These are phyloP conservation scores for Populus simonii DNA, from an alignment of 345 rosid genomes.

Conservation along the genomic window DNA sequence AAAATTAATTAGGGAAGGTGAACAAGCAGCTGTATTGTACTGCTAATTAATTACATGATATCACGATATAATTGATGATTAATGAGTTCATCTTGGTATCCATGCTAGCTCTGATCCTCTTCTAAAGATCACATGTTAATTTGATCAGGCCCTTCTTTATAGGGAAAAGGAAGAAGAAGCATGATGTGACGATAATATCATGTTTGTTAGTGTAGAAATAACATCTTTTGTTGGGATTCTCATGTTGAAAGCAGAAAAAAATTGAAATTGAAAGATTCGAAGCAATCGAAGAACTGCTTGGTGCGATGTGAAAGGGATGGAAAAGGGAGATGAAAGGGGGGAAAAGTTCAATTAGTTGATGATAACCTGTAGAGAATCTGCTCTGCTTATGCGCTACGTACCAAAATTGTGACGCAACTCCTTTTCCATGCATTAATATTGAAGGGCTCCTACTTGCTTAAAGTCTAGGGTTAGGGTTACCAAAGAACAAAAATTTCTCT, in stretches of 20 bases:
- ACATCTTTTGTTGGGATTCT: constrained; percentile 5
- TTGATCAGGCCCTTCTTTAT: neutral
- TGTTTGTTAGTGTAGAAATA: neutral
- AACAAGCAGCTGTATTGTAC: neutral
- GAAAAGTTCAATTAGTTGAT: neutral
- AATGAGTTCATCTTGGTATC: neutral
- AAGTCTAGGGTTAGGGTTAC: constrained; percentile 15
- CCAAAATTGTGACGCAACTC: constrained; percentile 1
- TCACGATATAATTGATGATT: no score
- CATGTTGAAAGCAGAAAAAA: neutral
- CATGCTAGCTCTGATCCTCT: neutral
- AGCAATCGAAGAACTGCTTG: constrained; percentile 10
- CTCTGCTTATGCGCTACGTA: constrained; percentile 12
- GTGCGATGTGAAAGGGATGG: neutral
- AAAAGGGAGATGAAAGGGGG: constrained; percentile 10
- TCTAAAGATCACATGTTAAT: neutral
- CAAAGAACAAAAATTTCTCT: neutral
- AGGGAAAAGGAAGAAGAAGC: neutral
- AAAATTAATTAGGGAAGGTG: no score
- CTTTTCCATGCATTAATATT: constrained; percentile 20
- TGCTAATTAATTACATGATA: neutral
- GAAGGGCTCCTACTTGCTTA: neutral
- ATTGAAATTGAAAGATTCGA: constrained; percentile 3
- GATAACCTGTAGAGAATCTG: constrained; percentile 4
- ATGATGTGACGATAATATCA: neutral